Conservation (phyloP, 306 rosid species). For the Lagenaria siceraria region DNA sequence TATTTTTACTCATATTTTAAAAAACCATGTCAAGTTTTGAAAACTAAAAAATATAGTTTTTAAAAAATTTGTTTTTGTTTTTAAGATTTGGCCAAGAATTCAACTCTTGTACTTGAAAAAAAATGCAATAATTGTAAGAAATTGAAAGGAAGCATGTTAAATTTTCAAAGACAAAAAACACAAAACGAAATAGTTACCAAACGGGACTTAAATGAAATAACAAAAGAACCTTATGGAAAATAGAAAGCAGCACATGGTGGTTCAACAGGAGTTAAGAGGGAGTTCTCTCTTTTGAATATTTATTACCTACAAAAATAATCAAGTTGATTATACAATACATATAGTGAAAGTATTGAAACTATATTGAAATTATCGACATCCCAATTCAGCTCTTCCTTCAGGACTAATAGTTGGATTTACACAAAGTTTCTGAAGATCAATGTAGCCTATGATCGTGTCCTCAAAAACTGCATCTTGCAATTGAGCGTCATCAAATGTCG, state of each 20-base stretch:
- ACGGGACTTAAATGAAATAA: not conserved
- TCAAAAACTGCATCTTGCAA: constrained; percentile 66
- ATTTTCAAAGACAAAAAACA: too few relatives aligned
- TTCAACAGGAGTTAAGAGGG: not conserved
- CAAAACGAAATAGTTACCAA: too few relatives aligned
- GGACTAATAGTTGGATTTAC: constrained; percentile 39
- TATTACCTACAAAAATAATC: not conserved
- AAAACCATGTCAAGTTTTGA: too few relatives aligned
- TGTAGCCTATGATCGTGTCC: constrained; percentile 88
- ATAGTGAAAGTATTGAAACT: not conserved
- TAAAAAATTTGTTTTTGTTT: too few relatives aligned
- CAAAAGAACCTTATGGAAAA: not conserved
- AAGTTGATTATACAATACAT: not conserved
- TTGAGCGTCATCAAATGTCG: constrained; percentile 69
- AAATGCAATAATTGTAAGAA: too few relatives aligned
- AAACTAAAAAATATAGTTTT: too few relatives aligned
- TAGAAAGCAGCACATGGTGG: not conserved
- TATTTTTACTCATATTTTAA: too few relatives aligned
- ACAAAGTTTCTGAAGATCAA: constrained; percentile 89
- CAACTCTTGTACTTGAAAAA: too few relatives aligned
- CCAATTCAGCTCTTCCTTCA: constrained; percentile 59
- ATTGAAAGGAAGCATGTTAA: too few relatives aligned
- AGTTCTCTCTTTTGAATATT: not conserved
- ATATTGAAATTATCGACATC: constrained; percentile 51
- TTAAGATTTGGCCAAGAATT: too few relatives aligned